A percentile compares a stretch with the other conserved stretches of the same genome.
Conservation (phyloP, 2,329 filamentous ascomycete species). For the Helicocarpus griseus region DNA sequence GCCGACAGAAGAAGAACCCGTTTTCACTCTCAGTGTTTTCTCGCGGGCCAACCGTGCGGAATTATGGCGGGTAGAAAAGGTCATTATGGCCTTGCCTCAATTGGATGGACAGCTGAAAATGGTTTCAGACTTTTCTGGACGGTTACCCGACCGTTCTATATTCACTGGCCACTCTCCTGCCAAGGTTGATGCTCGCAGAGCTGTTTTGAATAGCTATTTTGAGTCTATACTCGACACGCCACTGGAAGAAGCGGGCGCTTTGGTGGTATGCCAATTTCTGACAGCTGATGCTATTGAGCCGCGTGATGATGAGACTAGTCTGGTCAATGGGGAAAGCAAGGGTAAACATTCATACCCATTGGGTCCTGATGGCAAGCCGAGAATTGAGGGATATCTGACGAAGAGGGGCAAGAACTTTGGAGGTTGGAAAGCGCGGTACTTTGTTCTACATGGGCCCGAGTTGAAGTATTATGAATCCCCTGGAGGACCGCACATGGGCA, state of each 20-base stretch:
- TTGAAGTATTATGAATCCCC: slow-evolving; percentile 88
- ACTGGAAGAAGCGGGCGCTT: slow-evolving; percentile 64
- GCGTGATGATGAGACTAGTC: slow-evolving; percentile 43
- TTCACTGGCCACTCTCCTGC: slow-evolving; percentile 91
- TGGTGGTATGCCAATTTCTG: slow-evolving; percentile 80
- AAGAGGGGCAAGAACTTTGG: slow-evolving; percentile 98
- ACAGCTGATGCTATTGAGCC: slow-evolving; percentile 55
- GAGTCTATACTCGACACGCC: slow-evolving; percentile 74
- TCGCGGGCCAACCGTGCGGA: slow-evolving; percentile 62
- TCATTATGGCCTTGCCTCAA: slow-evolving; percentile 67
- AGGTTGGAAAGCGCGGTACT: slow-evolving; percentile 85
- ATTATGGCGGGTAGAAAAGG: slow-evolving; percentile 92
- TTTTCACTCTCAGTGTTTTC: slow-evolving; percentile 82
- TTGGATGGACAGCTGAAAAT: slow-evolving; percentile 69
- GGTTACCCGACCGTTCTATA: slow-evolving; percentile 64
- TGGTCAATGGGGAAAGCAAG: slow-evolving; percentile 32
- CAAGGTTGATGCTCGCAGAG: slow-evolving; percentile 77
- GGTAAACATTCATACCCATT: slow-evolving; percentile 26
- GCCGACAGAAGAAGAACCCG: slow-evolving; percentile 79
- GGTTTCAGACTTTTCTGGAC: slow-evolving; percentile 62
- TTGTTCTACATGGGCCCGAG: slow-evolving; percentile 58
- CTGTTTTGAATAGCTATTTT: slow-evolving; percentile 74
- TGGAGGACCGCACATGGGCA: slow-evolving; percentile 80
- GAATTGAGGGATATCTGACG: slow-evolving; percentile 83
- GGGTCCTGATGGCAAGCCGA: slow-evolving; percentile 55